Percentiles rank a stretch among this genome's conserved stretches.
Evolutionary conservation across 2,329 filamentous ascomycete genomes (phyloP).

Genomic region (Fusarium anguioides): DNA sequence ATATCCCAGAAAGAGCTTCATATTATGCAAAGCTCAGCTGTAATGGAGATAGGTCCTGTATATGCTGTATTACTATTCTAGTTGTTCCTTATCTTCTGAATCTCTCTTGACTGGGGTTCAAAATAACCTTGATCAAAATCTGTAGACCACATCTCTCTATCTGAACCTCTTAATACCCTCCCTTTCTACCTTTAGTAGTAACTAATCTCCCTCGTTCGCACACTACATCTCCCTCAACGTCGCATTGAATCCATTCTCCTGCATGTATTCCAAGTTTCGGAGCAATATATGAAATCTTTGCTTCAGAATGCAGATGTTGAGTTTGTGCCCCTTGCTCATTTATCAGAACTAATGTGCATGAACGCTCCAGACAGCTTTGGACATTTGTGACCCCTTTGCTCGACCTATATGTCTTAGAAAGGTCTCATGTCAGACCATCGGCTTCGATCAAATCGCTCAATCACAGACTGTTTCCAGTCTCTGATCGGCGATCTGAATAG

Average conservation of each 20-base stretch:
- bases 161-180: not conserved
- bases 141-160: not conserved
- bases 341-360: not conserved
- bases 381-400: constrained; percentile 19
- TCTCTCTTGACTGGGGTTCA: too few relatives aligned
- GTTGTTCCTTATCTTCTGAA: not conserved
- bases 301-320: not conserved
- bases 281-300: not conserved
- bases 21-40: not conserved
- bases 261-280: not conserved
- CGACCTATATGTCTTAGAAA: constrained; percentile 29
- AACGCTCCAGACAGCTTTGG: constrained; percentile 3
- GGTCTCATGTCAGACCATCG: constrained; percentile 14
- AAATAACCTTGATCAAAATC: too few relatives aligned
- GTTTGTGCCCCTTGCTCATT: constrained; percentile 28
- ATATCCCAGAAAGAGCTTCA: not conserved
- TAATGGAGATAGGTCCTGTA: too few relatives aligned
- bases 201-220: not conserved
- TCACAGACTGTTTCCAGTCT: constrained; percentile 2
- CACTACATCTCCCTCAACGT: constrained; percentile 11
- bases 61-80: not conserved
- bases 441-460: constrained; percentile 8
- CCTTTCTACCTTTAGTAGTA: not conserved
- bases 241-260: not conserved
- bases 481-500: constrained; percentile 23